Base-by-base conservation (phyloP, 2,329 filamentous ascomycete genomes). In the Myriosclerotinia scirpicola region DNA sequence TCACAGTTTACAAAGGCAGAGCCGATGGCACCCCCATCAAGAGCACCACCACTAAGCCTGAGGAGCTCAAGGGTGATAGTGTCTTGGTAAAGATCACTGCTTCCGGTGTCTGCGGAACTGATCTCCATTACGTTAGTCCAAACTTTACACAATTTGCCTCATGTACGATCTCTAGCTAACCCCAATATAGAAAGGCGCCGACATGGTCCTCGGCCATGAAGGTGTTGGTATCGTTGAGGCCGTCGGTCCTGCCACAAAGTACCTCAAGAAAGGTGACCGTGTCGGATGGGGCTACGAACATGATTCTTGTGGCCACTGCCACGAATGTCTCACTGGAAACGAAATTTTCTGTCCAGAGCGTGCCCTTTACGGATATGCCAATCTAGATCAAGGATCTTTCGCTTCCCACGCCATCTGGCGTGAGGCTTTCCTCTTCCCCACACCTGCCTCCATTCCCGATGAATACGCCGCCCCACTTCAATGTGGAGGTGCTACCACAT, bases 201-300 rank as follows among this genome's bases (percentile, higher is more conserved):
- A 68, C 11, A 68, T 69, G 67, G 68, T 65, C 26, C 86, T 87
- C 0, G 90, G 90, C 36, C 90, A 92, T 77, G 89, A 92, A 76
- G 80, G 88, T 55, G 83, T 92, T 59, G 89, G 89, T 11, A 84
- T 84, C 8, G 81, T 92, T 6, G 86, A 85, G 20, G 83, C 83
- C 6, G 74, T 90, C 1, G 87, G 87, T 12, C 79, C 82, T 0
- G 79, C 75, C 1, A 85, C 88, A 60, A 83, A 67, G 30, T 40
- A 48, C n/a, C 42, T 68, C 15, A 69, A 68, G 58, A 61, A 60
- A 40, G 81, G 81, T n/a, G 80, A 84, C 66, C 72, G 79, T 50
- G 79, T 80, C 3, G 81, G 81, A 46, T 83, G 80, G 80, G 81
- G 81, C 36, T 80, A 77, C 68, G 69, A 75, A 40, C 73, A 77